Evolutionary conservation across 495 filamentous ascomycete genomes (phyloP), one percentile per base, ranked within the genome.

Genomic region (Xylona heveae): DNA sequence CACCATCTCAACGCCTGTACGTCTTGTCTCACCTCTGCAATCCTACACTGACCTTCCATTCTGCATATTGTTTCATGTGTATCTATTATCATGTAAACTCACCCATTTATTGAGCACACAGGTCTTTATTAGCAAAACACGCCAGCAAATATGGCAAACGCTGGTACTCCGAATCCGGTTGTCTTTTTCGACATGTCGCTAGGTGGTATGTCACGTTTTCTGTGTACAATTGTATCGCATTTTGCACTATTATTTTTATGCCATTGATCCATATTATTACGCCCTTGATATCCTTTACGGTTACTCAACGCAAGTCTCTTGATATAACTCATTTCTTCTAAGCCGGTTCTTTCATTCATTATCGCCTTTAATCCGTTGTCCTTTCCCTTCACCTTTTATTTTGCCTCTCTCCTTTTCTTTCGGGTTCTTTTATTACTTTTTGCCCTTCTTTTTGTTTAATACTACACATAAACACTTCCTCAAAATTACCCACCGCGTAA

Each of bases 161-260:
- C 13, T n/a, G 25, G 9, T 2, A 5, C 20, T 7, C 5, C 42
- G 23, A 74, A 76, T 40, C 71, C 71, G 10, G 47, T 75, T 28
- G 81, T 91, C 30, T 97, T 97, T 53, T 92, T 97, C 48, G 88
- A 97, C 54, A 66, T 97, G 31, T 71, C 82, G 4, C 59, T 97
- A 19, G 82, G 79, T 53, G 83, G 85, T 90, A 62, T 52, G 66
- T 54, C 6, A 16, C 35, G 19, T 2, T 31, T 28, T 19, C 22
- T 31, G n/a, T 23, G 4, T n/a, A 28, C 8, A 24, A 15, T 32
- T 32, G 18, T 12, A 33, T 42, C 26, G 10, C 17, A 21, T 28
- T 16, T 17, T 22, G 4, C 24, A 2, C 15, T 10, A 27, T 24
- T 25, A 14, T 19, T 28, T 37, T 36, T 27, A 19, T 21, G 30